Evolutionary conservation across 1,284 basidiomycete genomes (phyloP).

Genomic region (Peniophora sp.): DNA sequence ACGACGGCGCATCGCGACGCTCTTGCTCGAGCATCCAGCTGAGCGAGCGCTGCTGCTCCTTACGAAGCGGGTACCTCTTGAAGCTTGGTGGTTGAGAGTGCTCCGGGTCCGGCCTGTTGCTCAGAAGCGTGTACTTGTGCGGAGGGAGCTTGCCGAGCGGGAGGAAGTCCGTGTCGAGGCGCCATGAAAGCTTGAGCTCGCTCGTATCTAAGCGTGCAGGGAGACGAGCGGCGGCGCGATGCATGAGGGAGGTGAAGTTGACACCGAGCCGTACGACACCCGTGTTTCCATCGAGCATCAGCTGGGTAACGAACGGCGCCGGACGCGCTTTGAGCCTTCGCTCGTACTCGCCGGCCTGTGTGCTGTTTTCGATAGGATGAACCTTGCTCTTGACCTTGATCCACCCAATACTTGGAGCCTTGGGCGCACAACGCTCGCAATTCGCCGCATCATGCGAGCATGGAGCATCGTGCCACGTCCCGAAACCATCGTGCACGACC

Average conservation of each 20-base stretch:
- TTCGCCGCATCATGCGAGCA: constrained; percentile 26
- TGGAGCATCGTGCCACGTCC: constrained; percentile 47
- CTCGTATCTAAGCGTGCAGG: constrained; percentile 51
- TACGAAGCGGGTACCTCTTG: constrained; percentile 56
- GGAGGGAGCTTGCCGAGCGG: constrained; percentile 55
- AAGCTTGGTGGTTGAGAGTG: constrained; percentile 79
- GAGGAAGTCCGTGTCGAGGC: constrained; percentile 71
- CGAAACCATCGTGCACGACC: constrained; percentile 57
- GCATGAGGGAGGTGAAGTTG: constrained; percentile 82
- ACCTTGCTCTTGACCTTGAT: constrained; percentile 51
- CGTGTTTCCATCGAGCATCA: constrained; percentile 61
- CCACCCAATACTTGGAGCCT: constrained; percentile 73
- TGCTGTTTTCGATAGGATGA: constrained; percentile 71
- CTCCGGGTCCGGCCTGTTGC: constrained; percentile 73
- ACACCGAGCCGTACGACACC: constrained; percentile 75
- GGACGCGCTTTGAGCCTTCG: constrained; percentile 84
- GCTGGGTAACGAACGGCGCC: constrained; percentile 80
- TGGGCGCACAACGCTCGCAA: constrained; percentile 77
- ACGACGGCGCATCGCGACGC: constrained; percentile 54
- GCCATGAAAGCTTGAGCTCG: constrained; percentile 63
- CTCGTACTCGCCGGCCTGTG: constrained; percentile 82
- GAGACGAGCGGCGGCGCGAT: constrained; percentile 79
- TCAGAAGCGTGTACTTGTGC: constrained; percentile 62
- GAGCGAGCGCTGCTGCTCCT: constrained; percentile 85
- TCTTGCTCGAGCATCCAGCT: constrained; percentile 92